Evolutionary conservation across 2,329 filamentous ascomycete genomes (phyloP).

Genomic region (Aspergillus sp.): DNA sequence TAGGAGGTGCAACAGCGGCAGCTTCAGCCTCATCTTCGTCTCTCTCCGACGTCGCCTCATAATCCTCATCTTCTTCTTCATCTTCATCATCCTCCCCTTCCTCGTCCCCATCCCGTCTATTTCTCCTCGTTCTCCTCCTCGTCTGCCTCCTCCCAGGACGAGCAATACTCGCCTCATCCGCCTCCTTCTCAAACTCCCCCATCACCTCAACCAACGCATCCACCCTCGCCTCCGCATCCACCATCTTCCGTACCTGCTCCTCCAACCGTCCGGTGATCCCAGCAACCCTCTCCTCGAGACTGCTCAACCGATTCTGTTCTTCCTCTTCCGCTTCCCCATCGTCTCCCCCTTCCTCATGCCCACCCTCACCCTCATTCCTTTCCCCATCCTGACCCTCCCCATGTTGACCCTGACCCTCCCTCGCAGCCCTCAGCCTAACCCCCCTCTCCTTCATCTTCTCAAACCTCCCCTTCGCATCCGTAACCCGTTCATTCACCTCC

Average conservation of each 20-base stretch:
- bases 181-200: slow-evolving; percentile 42
- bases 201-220: slow-evolving; percentile 47
- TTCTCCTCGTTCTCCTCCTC: slow-evolving; percentile 18
- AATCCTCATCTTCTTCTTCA: slow-evolving; percentile 44
- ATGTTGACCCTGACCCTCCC: not conserved
- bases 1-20: slow-evolving; percentile 25
- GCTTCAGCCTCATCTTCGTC: slow-evolving; percentile 16
- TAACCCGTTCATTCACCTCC: slow-evolving; percentile 57
- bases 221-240: slow-evolving; percentile 56
- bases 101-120: slow-evolving; percentile 11
- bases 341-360: slow-evolving; percentile 30
- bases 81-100: slow-evolving; percentile 37
- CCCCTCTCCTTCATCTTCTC: slow-evolving; percentile 35
- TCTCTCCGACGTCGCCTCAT: slow-evolving; percentile 42
- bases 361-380: slow-evolving; percentile 15
- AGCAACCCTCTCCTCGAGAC: slow-evolving; percentile 49
- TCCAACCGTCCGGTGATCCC: slow-evolving; percentile 58
- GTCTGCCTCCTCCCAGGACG: slow-evolving; percentile 32
- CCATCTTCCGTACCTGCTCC: slow-evolving; percentile 54
- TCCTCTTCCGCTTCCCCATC: slow-evolving; percentile 34
- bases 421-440: slow-evolving; percentile 16
- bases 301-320: slow-evolving; percentile 41
- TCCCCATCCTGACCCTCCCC: slow-evolving; percentile 18
- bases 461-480: slow-evolving; percentile 38
- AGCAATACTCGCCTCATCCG: slow-evolving; percentile 22